phyloP scores from a whole-genome alignment of 2,329 filamentous ascomycete species.

The Cladosporium halotolerans region DNA sequence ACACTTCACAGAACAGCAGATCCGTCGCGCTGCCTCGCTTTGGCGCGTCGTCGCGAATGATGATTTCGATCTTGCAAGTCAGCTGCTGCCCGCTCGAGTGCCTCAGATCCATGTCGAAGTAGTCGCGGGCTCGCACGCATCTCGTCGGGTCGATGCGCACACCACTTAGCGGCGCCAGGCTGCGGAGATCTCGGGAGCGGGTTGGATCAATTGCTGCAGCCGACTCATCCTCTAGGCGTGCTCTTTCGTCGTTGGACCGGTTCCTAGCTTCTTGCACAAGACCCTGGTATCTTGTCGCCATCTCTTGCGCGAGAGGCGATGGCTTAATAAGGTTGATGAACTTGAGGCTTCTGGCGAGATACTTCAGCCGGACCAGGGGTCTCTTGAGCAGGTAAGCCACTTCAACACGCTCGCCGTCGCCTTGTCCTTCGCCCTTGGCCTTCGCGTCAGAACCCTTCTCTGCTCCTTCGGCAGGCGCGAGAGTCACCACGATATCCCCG shows the following conservation, averaged over 20 bases:
- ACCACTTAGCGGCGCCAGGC: slow-evolving; percentile 62
- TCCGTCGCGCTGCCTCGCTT: slow-evolving; percentile 66
- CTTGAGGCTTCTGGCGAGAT: slow-evolving; percentile 76
- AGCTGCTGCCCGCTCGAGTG: slow-evolving; percentile 89
- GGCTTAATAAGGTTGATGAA: slow-evolving; percentile 53
- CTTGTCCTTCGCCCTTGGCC: slow-evolving; percentile 38
- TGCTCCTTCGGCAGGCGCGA: slow-evolving; percentile 64
- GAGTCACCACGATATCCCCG: slow-evolving; percentile 87
- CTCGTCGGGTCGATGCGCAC: slow-evolving; percentile 68
- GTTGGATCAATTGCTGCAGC: slow-evolving; percentile 77
- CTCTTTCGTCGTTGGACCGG: slow-evolving; percentile 65
- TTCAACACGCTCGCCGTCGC: slow-evolving; percentile 82
- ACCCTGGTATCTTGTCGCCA: slow-evolving; percentile 59
- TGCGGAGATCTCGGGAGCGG: slow-evolving; percentile 71
- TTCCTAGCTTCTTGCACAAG: slow-evolving; percentile 72
- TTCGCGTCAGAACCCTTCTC: slow-evolving; percentile 30
- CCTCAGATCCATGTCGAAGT: slow-evolving; percentile 75
- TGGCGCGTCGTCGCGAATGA: slow-evolving; percentile 74
- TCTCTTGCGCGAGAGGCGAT: slow-evolving; percentile 52
- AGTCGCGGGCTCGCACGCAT: slow-evolving; percentile 83
- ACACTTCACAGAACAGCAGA: slow-evolving; percentile 87
- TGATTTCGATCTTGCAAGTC: slow-evolving; percentile 79
- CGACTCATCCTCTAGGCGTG: slow-evolving; percentile 75
- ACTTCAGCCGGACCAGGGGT: slow-evolving; percentile 80
- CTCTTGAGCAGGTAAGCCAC: slow-evolving; percentile 89